Conservation (phyloP, 169 alveolate species). For the Plasmodium vivax region DNA sequence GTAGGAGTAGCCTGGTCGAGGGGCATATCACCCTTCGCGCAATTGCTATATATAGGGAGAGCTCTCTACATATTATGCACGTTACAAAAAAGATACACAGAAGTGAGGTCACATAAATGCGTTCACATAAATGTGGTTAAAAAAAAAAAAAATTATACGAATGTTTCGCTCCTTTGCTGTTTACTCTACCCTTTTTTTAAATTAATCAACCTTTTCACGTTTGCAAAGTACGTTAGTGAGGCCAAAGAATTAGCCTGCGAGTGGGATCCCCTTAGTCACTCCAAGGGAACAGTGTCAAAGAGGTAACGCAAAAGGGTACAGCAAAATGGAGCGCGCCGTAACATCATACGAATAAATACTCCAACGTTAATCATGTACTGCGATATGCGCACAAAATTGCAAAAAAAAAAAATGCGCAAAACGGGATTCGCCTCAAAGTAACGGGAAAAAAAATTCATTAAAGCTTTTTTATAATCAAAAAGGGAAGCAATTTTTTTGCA, state of each 20-base stretch:
- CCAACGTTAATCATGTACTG: not conserved
- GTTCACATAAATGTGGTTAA: not conserved
- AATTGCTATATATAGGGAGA: not conserved
- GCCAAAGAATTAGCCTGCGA: not conserved
- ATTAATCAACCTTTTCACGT: not conserved
- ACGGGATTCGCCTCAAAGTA: not conserved
- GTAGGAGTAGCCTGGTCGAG: not conserved
- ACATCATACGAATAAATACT: not conserved
- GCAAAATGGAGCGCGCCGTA: not conserved
- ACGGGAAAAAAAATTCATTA: not conserved
- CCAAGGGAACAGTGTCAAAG: constrained; percentile 1
- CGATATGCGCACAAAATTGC: not conserved
- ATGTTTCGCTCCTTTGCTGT: not conserved
- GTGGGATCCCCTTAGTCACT: constrained; percentile 72
- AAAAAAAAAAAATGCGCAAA: not conserved
- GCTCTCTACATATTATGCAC: not conserved
- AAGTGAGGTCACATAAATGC: no score
- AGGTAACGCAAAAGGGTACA: not conserved
- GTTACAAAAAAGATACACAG: not conserved
- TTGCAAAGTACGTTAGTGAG: not conserved
- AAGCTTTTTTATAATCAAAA: not conserved
- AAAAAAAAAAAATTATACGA: not conserved
- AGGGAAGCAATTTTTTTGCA: not conserved
- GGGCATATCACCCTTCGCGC: not conserved
- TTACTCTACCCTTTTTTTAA: not conserved